Base-by-base conservation (phyloP, 805 yeast species). In the Lipomyces sp. region DNA sequence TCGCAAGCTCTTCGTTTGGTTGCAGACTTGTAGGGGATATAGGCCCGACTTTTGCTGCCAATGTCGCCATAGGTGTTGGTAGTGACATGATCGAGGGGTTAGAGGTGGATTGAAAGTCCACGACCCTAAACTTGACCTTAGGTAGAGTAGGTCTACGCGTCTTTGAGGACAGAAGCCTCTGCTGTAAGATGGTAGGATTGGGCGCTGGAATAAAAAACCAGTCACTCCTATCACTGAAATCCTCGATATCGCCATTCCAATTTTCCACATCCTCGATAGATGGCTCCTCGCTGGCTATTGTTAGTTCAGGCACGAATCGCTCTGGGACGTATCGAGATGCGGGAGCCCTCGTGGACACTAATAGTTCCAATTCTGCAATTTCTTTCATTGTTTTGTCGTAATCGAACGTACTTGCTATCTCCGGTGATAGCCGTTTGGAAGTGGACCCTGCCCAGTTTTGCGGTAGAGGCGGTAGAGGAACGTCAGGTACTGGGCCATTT, bases 201-300 rank as follows among this genome's bases (percentile, higher is more conserved):
- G 54, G 54, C 7, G 54, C 54, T n/a, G 54, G 54, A 24, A 51
- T 51, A 24, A 51, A 51, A 32, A 29, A 29, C 54, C 54, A 51
- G 7, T 15, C 34, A 3, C 32, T 15, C 34, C 34, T 10, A 32
- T 51, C 54, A 32, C 34, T 32, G 6, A 6, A 29, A 29, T 51
- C 54, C 34, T 51, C 54, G 32, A 29, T n/a, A 32, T 29, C 32
- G 35, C 34, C 34, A 29, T 32, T 29, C 34, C 32, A 29, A 29
- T 29, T 29, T 24, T 51, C 54, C 10, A 51, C 54, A 29, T 51
- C 54, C 11, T 51, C 54, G 8, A 32, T 13, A 15, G 54, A 51
- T 13, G 34, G 54, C 32, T 51, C 54, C 32, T 51, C 54, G 11
- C 54, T 51, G 18, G 54, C 6, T 15, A 15, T 29, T 2, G 54